Base-by-base conservation (phyloP, 2,329 filamentous ascomycete genomes). In the Pseudogymnoascus sp. region DNA sequence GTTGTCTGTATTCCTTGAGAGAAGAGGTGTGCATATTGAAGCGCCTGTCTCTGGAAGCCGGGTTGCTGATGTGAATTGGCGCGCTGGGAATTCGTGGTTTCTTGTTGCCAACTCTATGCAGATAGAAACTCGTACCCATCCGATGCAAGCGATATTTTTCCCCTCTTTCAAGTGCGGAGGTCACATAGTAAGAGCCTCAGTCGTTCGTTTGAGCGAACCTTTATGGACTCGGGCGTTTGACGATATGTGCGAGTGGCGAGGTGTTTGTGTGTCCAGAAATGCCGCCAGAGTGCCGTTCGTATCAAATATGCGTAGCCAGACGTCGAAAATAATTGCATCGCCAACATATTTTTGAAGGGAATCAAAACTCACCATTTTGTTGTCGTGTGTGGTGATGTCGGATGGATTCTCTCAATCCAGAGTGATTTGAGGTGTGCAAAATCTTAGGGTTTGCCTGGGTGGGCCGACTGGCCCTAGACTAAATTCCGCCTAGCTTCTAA, bases 291-390 rank as follows among this genome's bases (percentile, higher is more conserved):
- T 19, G 49, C 35, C 49, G 28, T 55, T 55, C 49, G 49, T 22
- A 55, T 55, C 49, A 55, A 55, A 55, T 55, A 55, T 55, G 49
- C 49, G 28, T 55, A 55, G 49, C 49, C 28, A 55, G 28, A 22
- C 49, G 28, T 55, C 49, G 49, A 55, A 55, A 55, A 55, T 55
- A 55, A 35, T 55, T 55, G 49, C 30, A 33, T 55, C 49, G 49
- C 49, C 28, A 5, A 33, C 16, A 55, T 55, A 55, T 55, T 55
- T 55, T 55, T 55, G 49, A 55, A 55, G 5, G 49, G 28, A 14
- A 55, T 55, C 49, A n/a, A 55, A 55, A 55, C 49, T 55, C 49
- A 55, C 49, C 49, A 55, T 55, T 55, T 55, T 55, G 49, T 55
- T 55, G 49, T 55, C 49, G 49, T 55, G 28, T 55, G 49, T 55